These are phyloP conservation scores for Aspergillus indologenus DNA, from an alignment of 495 filamentous ascomycete species.

Conservation along the genomic window DNA sequence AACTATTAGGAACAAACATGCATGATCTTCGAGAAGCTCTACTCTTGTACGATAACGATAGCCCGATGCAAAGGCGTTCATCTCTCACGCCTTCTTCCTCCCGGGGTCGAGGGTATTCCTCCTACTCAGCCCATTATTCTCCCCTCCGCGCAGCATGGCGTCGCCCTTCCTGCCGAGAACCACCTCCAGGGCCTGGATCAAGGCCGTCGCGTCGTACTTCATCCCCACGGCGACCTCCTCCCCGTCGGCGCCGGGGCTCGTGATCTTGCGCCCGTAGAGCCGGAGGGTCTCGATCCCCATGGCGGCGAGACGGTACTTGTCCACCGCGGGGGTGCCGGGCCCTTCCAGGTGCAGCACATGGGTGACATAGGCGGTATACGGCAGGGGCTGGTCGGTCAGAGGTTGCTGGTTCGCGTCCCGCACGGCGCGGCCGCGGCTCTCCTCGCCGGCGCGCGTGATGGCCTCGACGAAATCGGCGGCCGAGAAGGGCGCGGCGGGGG, in stretches of 20 bases:
- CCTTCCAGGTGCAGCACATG: conserved; percentile 83
- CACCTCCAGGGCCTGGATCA: conserved; percentile 73
- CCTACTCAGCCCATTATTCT: conserved; percentile 53
- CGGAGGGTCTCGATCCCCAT: conserved; percentile 74
- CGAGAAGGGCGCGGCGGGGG: conserved; percentile 53
- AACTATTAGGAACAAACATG: background rate
- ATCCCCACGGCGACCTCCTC: conserved; percentile 43
- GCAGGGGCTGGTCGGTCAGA: conserved; percentile 18
- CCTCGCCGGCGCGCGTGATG: conserved; percentile 61
- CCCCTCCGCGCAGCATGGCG: conserved; percentile 40
- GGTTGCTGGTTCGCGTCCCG: no score
- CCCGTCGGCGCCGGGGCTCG: conserved; percentile 24
- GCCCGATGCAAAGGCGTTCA: background rate
- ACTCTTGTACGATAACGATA: background rate
- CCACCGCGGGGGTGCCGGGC: conserved; percentile 64
- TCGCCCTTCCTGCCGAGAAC: conserved; percentile 70
- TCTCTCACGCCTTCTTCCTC: conserved; percentile 22
- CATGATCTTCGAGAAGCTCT: background rate
- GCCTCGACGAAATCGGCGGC: conserved; percentile 78
- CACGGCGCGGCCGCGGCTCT: conserved; percentile 42
- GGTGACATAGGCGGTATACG: conserved; percentile 65
- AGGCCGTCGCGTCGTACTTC: conserved; percentile 72
- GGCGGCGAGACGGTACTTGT: conserved; percentile 57
- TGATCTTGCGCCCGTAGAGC: conserved; percentile 67
- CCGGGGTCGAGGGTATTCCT: conserved; percentile 63